Evolutionary conservation across 163 green algal species (phyloP), one percentile per base, ranked within the genome.

Genomic region (Volvox carteri): DNA sequence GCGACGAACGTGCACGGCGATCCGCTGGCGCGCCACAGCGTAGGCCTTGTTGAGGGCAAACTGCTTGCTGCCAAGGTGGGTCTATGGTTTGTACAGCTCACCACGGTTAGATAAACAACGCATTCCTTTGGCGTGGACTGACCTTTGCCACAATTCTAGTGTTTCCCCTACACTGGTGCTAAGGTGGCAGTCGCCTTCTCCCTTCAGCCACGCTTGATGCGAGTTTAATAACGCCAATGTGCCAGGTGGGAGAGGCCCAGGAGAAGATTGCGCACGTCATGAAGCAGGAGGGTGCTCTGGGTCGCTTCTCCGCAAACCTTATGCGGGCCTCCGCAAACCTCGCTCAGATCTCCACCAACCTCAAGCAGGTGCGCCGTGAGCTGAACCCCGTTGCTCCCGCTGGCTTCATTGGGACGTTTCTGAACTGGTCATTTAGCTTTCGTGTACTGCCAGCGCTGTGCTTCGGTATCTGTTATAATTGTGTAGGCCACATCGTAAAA

Each of bases 1-100:
- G 92, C 93, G 44, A 85, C 73, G 44, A 73, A 77, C 25, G 88
- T 91, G 81, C 54, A 84, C 39, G 2, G n/a, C 30, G 56, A 73
- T 50, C 79, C 90, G 9, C 67, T 95, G 42, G 90, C 90, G 0
- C 86, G 91, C 78, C 68, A 78, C 62, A 72, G 62, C 14, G 92
- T 91, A 18, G 94, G 93, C 74, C 75, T 90, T 58, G 93, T 96
- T 37, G 91, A 96, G 86, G 91, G 89, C 85, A 96, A 96, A 88
- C 91, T 96, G 83, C 90, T 95, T 41, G 68, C 68, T 2, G 84
- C 84, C 68, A 89, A 89, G 84, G 81, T 88, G 39, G 12, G 78
- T 78, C 0, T 58, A 14, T 58, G n/a, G n/a, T n/a, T n/a, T n/a
- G n/a, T n/a, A n/a, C n/a, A n/a, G n/a, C n/a, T n/a, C n/a, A n/a